Percentiles rank a stretch among this genome's conserved stretches.
These are phyloP conservation scores for Blastobotrys apis DNA, from an alignment of 1,139 yeast genomes.

Conservation along the genomic window DNA sequence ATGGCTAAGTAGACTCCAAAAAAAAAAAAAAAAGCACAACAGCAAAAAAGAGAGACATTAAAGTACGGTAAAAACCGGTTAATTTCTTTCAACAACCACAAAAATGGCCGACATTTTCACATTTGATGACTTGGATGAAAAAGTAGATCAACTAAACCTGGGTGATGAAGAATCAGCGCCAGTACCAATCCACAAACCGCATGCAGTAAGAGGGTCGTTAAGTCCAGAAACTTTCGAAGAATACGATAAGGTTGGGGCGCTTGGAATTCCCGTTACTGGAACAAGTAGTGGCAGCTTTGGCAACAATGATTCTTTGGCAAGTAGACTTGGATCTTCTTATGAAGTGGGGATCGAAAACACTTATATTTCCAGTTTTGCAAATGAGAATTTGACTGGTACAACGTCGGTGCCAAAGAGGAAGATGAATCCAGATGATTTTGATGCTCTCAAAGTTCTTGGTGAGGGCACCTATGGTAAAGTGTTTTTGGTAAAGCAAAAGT, in stretches of 20 bases:
- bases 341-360: constrained; percentile 44
- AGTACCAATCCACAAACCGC: not conserved
- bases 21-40: too few species aligned
- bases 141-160: not conserved
- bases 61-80: too few species aligned
- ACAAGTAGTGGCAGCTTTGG: not conserved
- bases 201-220: constrained; percentile 3
- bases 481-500: constrained; percentile 61
- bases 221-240: not conserved
- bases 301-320: too few species aligned
- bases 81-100: too few species aligned
- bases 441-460: constrained; percentile 77
- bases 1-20: too few species aligned
- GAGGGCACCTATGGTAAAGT: constrained; percentile 93
- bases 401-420: constrained; percentile 18
- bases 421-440: constrained; percentile 55
- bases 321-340: constrained; percentile 44
- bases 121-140: constrained; percentile 9
- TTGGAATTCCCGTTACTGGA: not conserved
- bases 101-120: constrained; percentile 8
- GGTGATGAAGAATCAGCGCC: not conserved
- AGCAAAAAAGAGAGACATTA: too few species aligned
- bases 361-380: constrained; percentile 33
- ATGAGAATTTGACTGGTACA: constrained; percentile 11
- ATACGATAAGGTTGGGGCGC: constrained; percentile 1